Percentiles rank a stretch among this genome's conserved stretches.
Conservation (phyloP, 352 stramenopile species). For the Phytophthora constricta region DNA sequence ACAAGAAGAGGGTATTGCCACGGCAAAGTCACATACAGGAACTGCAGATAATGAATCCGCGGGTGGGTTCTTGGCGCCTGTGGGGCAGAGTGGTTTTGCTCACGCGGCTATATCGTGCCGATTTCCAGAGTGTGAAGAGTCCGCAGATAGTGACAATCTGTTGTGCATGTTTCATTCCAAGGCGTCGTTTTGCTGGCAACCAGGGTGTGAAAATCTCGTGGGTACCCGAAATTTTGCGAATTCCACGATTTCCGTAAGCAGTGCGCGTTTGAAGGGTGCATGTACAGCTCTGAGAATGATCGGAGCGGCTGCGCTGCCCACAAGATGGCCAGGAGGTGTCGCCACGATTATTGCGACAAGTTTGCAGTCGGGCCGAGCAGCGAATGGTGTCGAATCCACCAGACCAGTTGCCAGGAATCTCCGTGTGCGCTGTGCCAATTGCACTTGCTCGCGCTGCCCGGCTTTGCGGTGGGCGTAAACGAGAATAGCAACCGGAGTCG, state of each 20-base stretch:
- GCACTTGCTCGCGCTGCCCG: slow-evolving; percentile 29
- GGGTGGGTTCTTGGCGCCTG: slow-evolving; percentile 4
- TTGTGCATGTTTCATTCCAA: slow-evolving; percentile 61
- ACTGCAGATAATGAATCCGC: slow-evolving; percentile 1
- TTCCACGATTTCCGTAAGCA: slow-evolving; percentile 57
- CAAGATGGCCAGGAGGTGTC: slow-evolving; percentile 48
- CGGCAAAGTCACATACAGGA: slow-evolving; percentile 21
- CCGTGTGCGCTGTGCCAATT: slow-evolving; percentile 63
- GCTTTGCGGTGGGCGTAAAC: slow-evolving; percentile 18
- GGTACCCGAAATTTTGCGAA: slow-evolving; percentile 59
- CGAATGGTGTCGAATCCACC: slow-evolving; percentile 54
- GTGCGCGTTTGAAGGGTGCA: slow-evolving; percentile 67
- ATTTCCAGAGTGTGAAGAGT: slow-evolving; percentile 54
- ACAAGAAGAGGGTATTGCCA: slow-evolving; percentile 37
- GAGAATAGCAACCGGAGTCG: slow-evolving; percentile 35
- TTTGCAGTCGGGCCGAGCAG: slow-evolving; percentile 49
- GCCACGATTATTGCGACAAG: slow-evolving; percentile 70
- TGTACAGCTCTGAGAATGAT: slow-evolving; percentile 39
- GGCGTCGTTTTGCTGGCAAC: slow-evolving; percentile 66
- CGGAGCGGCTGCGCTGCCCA: slow-evolving; percentile 58
- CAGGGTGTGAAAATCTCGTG: slow-evolving; percentile 69
- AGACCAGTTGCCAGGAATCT: slow-evolving; percentile 55
- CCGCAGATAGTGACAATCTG: slow-evolving; percentile 19
- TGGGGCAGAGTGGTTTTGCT: slow-evolving; percentile 8
- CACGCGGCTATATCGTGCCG: slow-evolving; percentile 30